phyloP scores from a whole-genome alignment of 164 flowering plant genomes.

The Annona cherimola region DNA sequence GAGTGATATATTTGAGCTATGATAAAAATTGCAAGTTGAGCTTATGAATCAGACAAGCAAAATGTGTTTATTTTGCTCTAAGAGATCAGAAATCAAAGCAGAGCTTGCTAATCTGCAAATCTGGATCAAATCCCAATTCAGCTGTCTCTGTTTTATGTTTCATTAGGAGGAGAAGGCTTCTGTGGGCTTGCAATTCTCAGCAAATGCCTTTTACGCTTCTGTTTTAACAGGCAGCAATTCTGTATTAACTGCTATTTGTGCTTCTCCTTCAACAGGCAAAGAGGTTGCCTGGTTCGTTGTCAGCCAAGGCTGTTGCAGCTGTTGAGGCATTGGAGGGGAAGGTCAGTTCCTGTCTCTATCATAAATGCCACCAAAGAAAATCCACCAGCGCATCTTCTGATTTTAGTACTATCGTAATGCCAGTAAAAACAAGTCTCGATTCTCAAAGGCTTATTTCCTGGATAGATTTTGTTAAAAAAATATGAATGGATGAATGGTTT shows the following conservation, averaged over 20 bases:
- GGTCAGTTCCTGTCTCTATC: constrained; percentile 32
- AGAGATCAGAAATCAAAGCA: neutral
- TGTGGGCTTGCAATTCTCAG: neutral
- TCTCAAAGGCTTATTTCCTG: too few relatives aligned
- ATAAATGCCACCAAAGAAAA: too few relatives aligned
- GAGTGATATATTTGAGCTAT: too few relatives aligned
- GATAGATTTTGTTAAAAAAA: too few relatives aligned
- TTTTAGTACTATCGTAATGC: too few relatives aligned
- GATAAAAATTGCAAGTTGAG: too few relatives aligned
- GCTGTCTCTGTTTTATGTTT: neutral
- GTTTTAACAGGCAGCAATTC: neutral
- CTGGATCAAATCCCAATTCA: neutral
- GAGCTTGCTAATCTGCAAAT: neutral
- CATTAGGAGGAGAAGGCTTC: neutral
- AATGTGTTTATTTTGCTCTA: neutral
- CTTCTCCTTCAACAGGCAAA: constrained; percentile 50
- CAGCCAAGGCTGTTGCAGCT: constrained; percentile 54
- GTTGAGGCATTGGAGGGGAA: constrained; percentile 92
- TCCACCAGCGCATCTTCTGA: too few relatives aligned
- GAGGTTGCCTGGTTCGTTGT: constrained; percentile 60
- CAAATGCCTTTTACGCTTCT: too few relatives aligned
- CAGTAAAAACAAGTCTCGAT: too few relatives aligned
- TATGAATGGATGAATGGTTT: too few relatives aligned
- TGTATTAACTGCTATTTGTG: neutral
- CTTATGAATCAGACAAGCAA: too few relatives aligned